These are phyloP conservation scores for Rhododendron kiyosumense DNA, from an alignment of 148 eudicot genomes.

Conservation along the genomic window DNA sequence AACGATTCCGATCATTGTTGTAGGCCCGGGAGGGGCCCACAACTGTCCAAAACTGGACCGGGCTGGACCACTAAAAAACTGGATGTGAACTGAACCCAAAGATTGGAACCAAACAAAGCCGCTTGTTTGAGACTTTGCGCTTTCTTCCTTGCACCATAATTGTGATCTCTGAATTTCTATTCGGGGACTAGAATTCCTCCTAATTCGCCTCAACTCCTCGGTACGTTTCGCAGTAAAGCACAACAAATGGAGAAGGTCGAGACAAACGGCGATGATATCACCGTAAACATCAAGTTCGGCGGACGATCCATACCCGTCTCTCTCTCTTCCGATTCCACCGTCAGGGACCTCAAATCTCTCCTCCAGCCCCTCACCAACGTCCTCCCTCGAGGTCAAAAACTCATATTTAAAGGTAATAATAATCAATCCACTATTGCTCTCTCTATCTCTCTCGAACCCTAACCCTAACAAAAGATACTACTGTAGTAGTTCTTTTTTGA, in stretches of 20 bases:
- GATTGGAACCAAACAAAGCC: too few species aligned
- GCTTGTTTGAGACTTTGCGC: neutral
- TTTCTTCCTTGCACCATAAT: neutral
- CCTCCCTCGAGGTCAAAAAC: conserved; percentile 97
- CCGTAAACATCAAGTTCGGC: conserved; percentile 65
- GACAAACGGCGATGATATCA: conserved; percentile 16
- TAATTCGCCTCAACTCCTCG: neutral
- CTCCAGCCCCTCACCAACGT: conserved; percentile 76
- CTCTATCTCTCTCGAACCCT: neutral
- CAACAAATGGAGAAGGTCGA: conserved; percentile 18
- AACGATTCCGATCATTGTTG: too few species aligned
- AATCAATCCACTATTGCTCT: neutral
- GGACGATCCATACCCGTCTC: conserved; percentile 49
- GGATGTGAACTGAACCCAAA: too few species aligned
- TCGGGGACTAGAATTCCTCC: neutral
- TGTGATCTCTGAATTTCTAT: neutral
- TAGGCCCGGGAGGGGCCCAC: too few species aligned
- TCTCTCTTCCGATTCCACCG: conserved; percentile 31
- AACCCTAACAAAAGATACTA: neutral
- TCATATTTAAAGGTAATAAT: conserved; percentile 63
- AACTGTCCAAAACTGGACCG: too few species aligned
- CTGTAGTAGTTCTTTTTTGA: too few species aligned
- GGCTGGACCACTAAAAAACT: too few species aligned
- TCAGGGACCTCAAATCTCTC: conserved; percentile 56
- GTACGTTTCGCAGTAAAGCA: neutral